Percentiles rank a stretch among this genome's conserved stretches.
These are phyloP conservation scores for Mortierella sp. DNA, from an alignment of 371 early-diverging fungal genomes.

Conservation along the genomic window DNA sequence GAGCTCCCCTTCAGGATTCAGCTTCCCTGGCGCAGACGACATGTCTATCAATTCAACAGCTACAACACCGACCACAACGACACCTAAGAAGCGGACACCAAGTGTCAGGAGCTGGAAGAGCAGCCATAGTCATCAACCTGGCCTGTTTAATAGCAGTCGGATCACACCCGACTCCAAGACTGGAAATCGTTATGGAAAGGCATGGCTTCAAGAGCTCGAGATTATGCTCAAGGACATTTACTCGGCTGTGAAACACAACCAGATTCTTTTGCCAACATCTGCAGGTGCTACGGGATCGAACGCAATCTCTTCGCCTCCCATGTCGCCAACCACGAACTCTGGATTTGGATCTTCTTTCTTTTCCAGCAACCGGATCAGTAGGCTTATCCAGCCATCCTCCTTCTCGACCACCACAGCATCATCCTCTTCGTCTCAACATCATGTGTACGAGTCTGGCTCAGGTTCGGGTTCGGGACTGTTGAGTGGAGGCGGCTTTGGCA, in stretches of 20 bases:
- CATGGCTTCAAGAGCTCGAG: slow-evolving; percentile 51
- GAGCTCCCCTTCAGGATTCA: slow-evolving; percentile 1
- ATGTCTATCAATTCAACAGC: too few relatives aligned
- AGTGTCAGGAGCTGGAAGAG: slow-evolving; percentile 50
- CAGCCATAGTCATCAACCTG: slow-evolving; percentile 47
- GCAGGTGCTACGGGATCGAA: slow-evolving; percentile 20
- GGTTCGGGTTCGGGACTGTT: slow-evolving; percentile 24
- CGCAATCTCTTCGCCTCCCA: slow-evolving; percentile 23
- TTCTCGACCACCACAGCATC: slow-evolving; percentile 1
- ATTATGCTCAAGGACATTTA: slow-evolving; percentile 72
- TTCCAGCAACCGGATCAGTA: slow-evolving; percentile 37
- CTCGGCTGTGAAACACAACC: slow-evolving; percentile 74
- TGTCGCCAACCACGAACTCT: slow-evolving; percentile 18
- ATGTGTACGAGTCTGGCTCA: slow-evolving; percentile 11
- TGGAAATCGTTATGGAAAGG: slow-evolving; percentile 38
- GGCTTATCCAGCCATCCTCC: slow-evolving; percentile 18
- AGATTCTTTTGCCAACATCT: slow-evolving; percentile 73
- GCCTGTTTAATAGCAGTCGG: slow-evolving; percentile 12
- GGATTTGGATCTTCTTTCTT: slow-evolving; percentile 41
- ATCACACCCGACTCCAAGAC: slow-evolving; percentile 33
- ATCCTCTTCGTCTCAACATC: slow-evolving; percentile 8
- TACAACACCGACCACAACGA: not conserved
- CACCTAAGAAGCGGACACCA: slow-evolving; percentile 31
- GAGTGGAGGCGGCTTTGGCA: slow-evolving; percentile 20
- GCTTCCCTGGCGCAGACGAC: slow-evolving; percentile 7